Conservation (phyloP, 495 filamentous ascomycete genomes). For the Trypethelium eluteriae region DNA sequence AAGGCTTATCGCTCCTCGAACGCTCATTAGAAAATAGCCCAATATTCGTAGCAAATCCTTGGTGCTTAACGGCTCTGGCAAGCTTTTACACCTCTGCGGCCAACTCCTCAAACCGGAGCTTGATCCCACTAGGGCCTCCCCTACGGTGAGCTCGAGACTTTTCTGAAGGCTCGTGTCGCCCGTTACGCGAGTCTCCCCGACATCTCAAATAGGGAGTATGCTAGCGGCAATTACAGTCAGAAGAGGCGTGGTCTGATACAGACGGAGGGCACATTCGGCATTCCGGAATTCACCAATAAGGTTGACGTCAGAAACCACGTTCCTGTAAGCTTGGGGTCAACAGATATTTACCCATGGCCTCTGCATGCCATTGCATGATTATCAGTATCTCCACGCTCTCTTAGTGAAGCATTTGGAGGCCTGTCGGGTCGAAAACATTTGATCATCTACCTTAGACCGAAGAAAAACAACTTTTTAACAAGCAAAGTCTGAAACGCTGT, state of each 20-base stretch:
- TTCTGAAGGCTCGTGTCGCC: too few species aligned
- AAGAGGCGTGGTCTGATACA: too few species aligned
- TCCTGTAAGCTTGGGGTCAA: not conserved
- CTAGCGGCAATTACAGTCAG: too few species aligned
- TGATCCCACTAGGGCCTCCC: too few species aligned
- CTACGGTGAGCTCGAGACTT: too few species aligned
- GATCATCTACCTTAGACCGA: not conserved
- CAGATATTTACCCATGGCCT: not conserved
- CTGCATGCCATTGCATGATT: not conserved
- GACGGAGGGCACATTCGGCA: not conserved
- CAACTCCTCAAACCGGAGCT: too few species aligned
- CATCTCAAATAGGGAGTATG: too few species aligned
- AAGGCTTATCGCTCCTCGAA: not conserved
- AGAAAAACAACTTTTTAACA: not conserved
- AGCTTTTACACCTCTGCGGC: too few species aligned
- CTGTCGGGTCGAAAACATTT: not conserved
- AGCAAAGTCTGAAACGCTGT: not conserved
- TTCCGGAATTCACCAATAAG: not conserved
- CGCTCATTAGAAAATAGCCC: not conserved
- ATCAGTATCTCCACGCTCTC: not conserved
- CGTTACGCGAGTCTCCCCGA: too few species aligned
- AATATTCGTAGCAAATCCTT: not conserved
- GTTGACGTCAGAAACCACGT: not conserved
- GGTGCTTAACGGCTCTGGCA: too few species aligned
- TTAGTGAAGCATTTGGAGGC: not conserved